These are phyloP conservation scores for Cucurbitaria berberidis DNA, from an alignment of 2,329 filamentous ascomycete species.

Conservation along the genomic window DNA sequence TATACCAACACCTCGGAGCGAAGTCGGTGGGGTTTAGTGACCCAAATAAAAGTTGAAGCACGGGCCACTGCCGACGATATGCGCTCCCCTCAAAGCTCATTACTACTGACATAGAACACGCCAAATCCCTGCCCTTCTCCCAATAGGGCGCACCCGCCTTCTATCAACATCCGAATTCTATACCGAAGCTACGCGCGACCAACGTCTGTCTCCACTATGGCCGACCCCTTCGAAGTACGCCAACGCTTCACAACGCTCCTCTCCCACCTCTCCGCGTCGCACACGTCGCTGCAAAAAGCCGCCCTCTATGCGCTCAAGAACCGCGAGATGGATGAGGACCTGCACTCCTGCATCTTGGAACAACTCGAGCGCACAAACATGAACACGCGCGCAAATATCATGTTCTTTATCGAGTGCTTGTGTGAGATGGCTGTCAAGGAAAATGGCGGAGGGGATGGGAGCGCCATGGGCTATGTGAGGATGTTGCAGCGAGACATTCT, in stretches of 20 bases:
- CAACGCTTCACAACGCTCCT: slow-evolving; percentile 94
- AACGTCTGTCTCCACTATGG: slow-evolving; percentile 55
- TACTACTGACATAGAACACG: neutral
- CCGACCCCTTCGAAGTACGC: slow-evolving; percentile 95
- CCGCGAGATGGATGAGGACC: slow-evolving; percentile 92
- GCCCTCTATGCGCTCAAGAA: slow-evolving; percentile 95
- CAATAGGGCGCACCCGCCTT: neutral
- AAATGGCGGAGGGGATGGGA: slow-evolving; percentile 67
- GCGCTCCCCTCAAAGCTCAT: slow-evolving; percentile 13
- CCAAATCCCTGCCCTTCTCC: neutral
- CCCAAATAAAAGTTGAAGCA: slow-evolving; percentile 19
- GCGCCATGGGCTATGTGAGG: slow-evolving; percentile 79
- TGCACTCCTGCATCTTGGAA: slow-evolving; percentile 96
- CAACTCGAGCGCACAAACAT: slow-evolving; percentile 94
- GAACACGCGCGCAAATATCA: slow-evolving; percentile 97
- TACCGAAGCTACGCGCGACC: neutral
- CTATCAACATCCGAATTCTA: neutral
- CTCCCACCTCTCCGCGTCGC: slow-evolving; percentile 87
- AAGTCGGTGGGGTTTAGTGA: slow-evolving; percentile 19
- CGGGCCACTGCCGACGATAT: slow-evolving; percentile 30
- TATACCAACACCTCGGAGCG: slow-evolving; percentile 11
- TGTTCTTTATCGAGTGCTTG: slow-evolving; percentile 98
- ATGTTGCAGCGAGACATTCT: slow-evolving; percentile 97
- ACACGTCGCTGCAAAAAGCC: slow-evolving; percentile 87
- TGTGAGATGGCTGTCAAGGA: slow-evolving; percentile 83